A percentile compares a stretch with the other conserved stretches of the same genome.
Conservation (phyloP, 352 stramenopile species). For the Phytophthora megakarya region DNA sequence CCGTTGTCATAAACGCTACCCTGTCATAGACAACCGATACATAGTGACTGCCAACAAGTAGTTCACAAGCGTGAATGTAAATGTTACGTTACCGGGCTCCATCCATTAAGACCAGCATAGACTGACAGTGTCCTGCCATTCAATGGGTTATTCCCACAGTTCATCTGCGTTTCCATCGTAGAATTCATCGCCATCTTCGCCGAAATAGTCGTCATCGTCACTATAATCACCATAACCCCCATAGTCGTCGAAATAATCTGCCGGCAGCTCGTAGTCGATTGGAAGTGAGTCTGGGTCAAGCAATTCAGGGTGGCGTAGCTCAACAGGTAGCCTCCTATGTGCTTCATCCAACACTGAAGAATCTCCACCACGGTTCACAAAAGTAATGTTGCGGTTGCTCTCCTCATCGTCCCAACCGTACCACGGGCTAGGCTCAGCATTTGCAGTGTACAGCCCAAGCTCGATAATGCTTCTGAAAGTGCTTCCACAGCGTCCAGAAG, state of each 20-base stretch:
- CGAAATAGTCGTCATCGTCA: slow-evolving; percentile 19
- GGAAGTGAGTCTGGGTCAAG: slow-evolving; percentile 43
- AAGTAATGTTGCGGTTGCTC: slow-evolving; percentile 27
- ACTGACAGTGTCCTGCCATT: no score
- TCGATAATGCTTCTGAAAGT: slow-evolving; percentile 43
- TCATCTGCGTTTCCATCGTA: slow-evolving; percentile 34
- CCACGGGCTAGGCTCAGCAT: slow-evolving; percentile 39
- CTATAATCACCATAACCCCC: slow-evolving; percentile 20
- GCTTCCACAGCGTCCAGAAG: slow-evolving; percentile 20
- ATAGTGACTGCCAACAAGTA: not conserved
- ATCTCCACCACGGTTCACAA: slow-evolving; percentile 25
- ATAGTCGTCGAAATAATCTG: slow-evolving; percentile 38
- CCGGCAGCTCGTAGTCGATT: slow-evolving; percentile 44
- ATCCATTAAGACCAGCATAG: not conserved
- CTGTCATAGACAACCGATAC: slow-evolving; percentile 17
- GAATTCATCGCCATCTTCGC: slow-evolving; percentile 26
- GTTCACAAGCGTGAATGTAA: not conserved
- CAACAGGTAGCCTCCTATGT: slow-evolving; percentile 19
- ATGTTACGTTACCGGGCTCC: not conserved
- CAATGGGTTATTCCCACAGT: slow-evolving; percentile 21
- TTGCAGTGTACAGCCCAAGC: slow-evolving; percentile 43
- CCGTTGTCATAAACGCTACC: slow-evolving; percentile 50
- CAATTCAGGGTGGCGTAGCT: slow-evolving; percentile 29
- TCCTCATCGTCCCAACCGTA: slow-evolving; percentile 49
- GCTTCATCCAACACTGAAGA: slow-evolving; percentile 6